phyloP scores from a whole-genome alignment of 1,139 yeast genomes.

The Tardiomyces blankii region DNA sequence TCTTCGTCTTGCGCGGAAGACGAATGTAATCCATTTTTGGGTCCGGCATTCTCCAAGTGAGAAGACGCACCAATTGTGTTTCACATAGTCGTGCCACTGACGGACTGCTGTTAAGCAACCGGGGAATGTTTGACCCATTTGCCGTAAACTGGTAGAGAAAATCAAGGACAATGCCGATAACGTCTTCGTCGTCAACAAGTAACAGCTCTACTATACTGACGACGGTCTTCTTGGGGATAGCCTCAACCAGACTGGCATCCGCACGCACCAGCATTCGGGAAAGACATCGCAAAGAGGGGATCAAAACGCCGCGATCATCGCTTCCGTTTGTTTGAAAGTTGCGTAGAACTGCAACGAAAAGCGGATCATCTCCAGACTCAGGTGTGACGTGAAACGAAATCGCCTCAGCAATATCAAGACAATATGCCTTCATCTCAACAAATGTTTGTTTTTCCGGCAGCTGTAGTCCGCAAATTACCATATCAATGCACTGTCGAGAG shows the following conservation, averaged over 20 bases:
- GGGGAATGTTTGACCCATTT: slow-evolving; percentile 31
- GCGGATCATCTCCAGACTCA: slow-evolving; percentile 38
- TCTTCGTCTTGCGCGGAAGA: slow-evolving; percentile 27
- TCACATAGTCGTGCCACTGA: slow-evolving; percentile 15
- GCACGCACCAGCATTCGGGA: slow-evolving; percentile 31
- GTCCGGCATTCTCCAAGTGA: slow-evolving; percentile 39
- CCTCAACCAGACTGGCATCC: slow-evolving; percentile 25
- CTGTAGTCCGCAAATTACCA: slow-evolving; percentile 39
- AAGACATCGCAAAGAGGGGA: slow-evolving; percentile 29
- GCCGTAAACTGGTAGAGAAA: slow-evolving; percentile 55
- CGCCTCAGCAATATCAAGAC: slow-evolving; percentile 74
- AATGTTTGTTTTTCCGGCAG: slow-evolving; percentile 30
- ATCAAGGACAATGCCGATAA: slow-evolving; percentile 54
- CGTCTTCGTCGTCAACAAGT: slow-evolving; percentile 44
- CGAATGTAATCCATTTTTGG: slow-evolving; percentile 25
- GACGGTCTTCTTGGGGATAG: slow-evolving; percentile 6
- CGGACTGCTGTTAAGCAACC: slow-evolving; percentile 14
- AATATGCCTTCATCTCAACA: slow-evolving; percentile 55
- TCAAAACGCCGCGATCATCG: slow-evolving; percentile 27
- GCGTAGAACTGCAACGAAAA: slow-evolving; percentile 20
- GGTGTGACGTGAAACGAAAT: slow-evolving; percentile 77
- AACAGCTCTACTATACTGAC: slow-evolving; percentile 35
- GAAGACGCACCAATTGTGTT: slow-evolving; percentile 40
- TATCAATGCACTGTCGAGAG: slow-evolving; percentile 22
- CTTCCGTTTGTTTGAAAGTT: slow-evolving; percentile 11